phyloP scores from a whole-genome alignment of 1,284 basidiomycete genomes.

The Cutaneotrichosporon mucoides region DNA sequence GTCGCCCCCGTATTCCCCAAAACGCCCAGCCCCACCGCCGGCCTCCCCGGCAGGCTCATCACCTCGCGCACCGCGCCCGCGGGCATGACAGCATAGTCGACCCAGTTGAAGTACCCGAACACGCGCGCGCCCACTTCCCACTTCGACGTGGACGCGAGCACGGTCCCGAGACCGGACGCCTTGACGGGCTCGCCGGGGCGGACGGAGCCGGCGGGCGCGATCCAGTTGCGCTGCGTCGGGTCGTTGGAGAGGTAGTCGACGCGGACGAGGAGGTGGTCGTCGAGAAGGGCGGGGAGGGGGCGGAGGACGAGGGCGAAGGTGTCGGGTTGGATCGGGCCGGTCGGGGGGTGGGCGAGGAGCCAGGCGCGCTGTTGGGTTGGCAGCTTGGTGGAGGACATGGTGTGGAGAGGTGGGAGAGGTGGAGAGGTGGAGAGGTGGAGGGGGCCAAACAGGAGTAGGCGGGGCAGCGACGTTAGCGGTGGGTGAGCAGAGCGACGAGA shows the following conservation, averaged over 20 bases:
- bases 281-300: constrained; percentile 24
- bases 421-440: neutral
- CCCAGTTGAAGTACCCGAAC: constrained; percentile 25
- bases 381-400: constrained; percentile 5
- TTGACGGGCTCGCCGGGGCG: constrained; percentile 10
- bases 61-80: neutral
- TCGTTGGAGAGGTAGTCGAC: constrained; percentile 34
- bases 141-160: constrained; percentile 28
- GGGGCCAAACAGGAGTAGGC: too few relatives aligned
- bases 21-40: constrained; percentile 19
- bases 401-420: neutral
- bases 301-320: constrained; percentile 24
- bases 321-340: constrained; percentile 17
- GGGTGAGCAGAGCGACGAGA: too few relatives aligned
- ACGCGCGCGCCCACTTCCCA: constrained; percentile 30
- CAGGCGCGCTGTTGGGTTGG: constrained; percentile 21
- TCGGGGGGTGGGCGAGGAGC: constrained; percentile 31
- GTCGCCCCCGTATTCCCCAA: constrained; percentile 35
- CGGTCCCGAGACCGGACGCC: constrained; percentile 19
- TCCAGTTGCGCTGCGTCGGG: constrained; percentile 37
- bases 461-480: too few relatives aligned
- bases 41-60: neutral
- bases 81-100: constrained; percentile 31
- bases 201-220: constrained; percentile 3
- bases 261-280: constrained; percentile 29